phyloP scores from a whole-genome alignment of 208 protist species.

The Acanthamoeba culbertsoni region DNA sequence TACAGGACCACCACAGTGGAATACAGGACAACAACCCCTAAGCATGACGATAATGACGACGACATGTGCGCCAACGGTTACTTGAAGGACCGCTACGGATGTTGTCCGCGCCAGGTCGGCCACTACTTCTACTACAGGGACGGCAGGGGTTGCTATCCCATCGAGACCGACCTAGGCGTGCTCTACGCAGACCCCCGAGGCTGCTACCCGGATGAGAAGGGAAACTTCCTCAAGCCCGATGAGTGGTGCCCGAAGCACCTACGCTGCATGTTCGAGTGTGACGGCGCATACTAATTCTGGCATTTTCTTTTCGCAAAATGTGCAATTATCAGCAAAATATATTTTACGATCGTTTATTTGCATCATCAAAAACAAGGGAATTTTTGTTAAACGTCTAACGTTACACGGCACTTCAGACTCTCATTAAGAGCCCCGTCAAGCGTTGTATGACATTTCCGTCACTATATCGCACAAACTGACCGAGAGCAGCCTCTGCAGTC shows the following conservation, averaged over 20 bases:
- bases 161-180: not conserved
- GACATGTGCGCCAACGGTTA: not conserved
- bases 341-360: no score
- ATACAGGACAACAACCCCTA: not conserved
- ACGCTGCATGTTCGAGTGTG: no score
- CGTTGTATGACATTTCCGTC: conserved; percentile 20
- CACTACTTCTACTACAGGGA: not conserved
- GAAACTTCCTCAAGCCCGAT: not conserved
- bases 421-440: no score
- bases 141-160: not conserved
- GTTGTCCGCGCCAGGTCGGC: not conserved
- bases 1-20: no score
- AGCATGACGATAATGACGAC: not conserved
- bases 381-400: no score
- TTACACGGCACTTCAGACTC: no score
- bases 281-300: no score
- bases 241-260: not conserved
- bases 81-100: not conserved
- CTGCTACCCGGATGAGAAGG: not conserved
- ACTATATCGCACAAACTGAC: not conserved
- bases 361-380: no score
- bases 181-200: not conserved
- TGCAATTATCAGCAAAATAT: no score
- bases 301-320: no score
- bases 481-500: not conserved